Percentiles rank a stretch among this genome's conserved stretches.
phyloP scores from a whole-genome alignment of 2,329 filamentous ascomycete species.

The Hypocreales sp. region DNA sequence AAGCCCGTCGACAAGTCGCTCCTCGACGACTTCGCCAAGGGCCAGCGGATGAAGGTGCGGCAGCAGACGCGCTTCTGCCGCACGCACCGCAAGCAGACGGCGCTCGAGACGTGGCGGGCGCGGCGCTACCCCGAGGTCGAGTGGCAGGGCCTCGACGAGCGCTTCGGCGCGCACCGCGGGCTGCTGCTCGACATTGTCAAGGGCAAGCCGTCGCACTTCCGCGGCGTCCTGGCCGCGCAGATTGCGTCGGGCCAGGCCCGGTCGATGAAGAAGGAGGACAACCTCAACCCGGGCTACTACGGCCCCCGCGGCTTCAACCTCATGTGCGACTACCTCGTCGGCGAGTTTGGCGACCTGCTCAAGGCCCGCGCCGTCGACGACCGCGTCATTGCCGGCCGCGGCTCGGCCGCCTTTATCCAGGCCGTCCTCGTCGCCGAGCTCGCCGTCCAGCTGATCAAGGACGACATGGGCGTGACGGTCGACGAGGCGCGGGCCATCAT shows the following conservation, averaged over 20 bases:
- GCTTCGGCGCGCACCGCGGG: constrained; percentile 40
- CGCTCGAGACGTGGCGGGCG: constrained; percentile 27
- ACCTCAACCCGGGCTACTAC: constrained; percentile 66
- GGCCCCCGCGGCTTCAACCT: constrained; percentile 55
- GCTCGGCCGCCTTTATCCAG: constrained; percentile 55
- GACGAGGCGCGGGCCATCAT: constrained; percentile 38
- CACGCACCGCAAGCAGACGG: constrained; percentile 41
- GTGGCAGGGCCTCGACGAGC: constrained; percentile 45
- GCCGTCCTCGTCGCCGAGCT: constrained; percentile 64
- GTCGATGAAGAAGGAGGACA: constrained; percentile 42
- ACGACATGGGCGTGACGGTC: constrained; percentile 33
- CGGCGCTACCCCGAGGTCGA: constrained; percentile 55
- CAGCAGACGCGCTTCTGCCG: constrained; percentile 49
- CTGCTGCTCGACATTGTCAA: constrained; percentile 45
- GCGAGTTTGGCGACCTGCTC: constrained; percentile 41
- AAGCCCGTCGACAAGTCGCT: constrained; percentile 37
- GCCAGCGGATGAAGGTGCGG: constrained; percentile 34
- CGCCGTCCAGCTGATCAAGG: constrained; percentile 36
- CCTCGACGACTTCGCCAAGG: constrained; percentile 35
- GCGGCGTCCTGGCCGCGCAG: constrained; percentile 35
- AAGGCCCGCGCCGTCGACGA: constrained; percentile 49
- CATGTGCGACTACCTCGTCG: constrained; percentile 57
- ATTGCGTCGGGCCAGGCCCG: constrained; percentile 42
- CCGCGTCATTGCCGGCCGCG: constrained; percentile 47
- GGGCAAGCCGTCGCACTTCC: constrained; percentile 44